Evolutionary conservation across 441 rosid species (phyloP).

Genomic region (Capsella rubella): DNA sequence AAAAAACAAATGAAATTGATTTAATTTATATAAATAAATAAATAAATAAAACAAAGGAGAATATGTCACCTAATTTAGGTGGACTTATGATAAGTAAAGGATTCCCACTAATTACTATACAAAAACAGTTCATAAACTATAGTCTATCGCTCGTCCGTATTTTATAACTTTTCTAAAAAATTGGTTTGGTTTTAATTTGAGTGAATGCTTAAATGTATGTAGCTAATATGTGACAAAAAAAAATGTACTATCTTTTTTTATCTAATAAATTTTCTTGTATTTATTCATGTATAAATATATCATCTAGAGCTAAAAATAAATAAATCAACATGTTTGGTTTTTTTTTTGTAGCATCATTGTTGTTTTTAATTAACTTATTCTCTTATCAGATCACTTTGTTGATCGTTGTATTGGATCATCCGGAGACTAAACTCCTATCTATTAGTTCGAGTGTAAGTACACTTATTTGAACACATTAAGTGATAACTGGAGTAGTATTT

Average conservation of each 20-base stretch:
- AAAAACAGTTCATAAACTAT: background rate
- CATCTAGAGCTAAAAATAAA: background rate
- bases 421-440: too few species aligned
- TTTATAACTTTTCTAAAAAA: background rate
- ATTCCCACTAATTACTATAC: constrained; percentile 1
- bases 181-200: background rate
- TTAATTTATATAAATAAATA: background rate
- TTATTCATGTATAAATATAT: background rate
- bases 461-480: too few species aligned
- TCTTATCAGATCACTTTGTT: too few species aligned
- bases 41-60: background rate
- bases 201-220: background rate
- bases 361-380: too few species aligned
- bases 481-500: too few species aligned
- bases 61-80: constrained; percentile 9
- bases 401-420: too few species aligned
- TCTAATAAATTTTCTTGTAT: background rate
- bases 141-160: background rate
- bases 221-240: background rate
- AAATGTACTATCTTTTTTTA: background rate
- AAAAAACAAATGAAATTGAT: background rate
- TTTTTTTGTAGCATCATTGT: too few species aligned
- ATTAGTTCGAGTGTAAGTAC: too few species aligned
- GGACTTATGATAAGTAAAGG: background rate
- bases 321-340: too few species aligned